These are phyloP conservation scores for Thraustochytrium striatum DNA, from an alignment of 352 stramenopile species.

Conservation along the genomic window DNA sequence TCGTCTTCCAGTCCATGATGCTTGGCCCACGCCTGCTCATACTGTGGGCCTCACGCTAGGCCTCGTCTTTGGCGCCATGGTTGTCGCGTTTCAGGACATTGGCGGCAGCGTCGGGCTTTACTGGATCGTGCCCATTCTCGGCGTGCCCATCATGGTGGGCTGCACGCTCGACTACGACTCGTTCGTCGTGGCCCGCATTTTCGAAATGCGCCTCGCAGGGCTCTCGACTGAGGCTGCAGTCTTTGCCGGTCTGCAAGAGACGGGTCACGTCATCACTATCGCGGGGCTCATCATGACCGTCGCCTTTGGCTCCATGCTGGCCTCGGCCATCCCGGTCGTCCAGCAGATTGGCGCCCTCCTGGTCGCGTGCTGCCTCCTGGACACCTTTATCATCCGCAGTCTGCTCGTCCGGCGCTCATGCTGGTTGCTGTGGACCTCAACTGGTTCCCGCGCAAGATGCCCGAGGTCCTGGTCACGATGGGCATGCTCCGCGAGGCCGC, in stretches of 20 bases:
- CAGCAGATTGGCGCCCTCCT: conserved; percentile 44
- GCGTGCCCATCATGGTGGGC: conserved; percentile 47
- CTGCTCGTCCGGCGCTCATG: conserved; percentile 39
- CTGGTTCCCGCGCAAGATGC: conserved; percentile 44
- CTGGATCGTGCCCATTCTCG: conserved; percentile 46
- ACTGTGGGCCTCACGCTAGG: conserved; percentile 31
- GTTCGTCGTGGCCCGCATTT: conserved; percentile 46
- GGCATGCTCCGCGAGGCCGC: conserved; percentile 26
- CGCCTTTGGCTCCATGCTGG: conserved; percentile 39
- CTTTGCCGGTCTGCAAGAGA: conserved; percentile 46
- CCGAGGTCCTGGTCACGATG: conserved; percentile 32
- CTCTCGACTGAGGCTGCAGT: conserved; percentile 35
- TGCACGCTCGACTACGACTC: conserved; percentile 49
- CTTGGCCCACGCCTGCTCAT: conserved; percentile 28
- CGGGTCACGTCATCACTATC: conserved; percentile 45
- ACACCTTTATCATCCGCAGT: conserved; percentile 48
- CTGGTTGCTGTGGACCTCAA: conserved; percentile 41
- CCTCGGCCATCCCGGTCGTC: conserved; percentile 34
- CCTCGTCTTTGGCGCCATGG: conserved; percentile 31
- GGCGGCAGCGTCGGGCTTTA: conserved; percentile 11
- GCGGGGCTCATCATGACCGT: conserved; percentile 48
- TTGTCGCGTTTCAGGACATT: conserved; percentile 33
- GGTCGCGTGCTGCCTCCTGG: conserved; percentile 39
- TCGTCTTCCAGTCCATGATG: conserved; percentile 36
- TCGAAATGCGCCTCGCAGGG: conserved; percentile 29